Conservation (phyloP, 768 basidiomycete genomes). For the Candolleomyces efflorescens region DNA sequence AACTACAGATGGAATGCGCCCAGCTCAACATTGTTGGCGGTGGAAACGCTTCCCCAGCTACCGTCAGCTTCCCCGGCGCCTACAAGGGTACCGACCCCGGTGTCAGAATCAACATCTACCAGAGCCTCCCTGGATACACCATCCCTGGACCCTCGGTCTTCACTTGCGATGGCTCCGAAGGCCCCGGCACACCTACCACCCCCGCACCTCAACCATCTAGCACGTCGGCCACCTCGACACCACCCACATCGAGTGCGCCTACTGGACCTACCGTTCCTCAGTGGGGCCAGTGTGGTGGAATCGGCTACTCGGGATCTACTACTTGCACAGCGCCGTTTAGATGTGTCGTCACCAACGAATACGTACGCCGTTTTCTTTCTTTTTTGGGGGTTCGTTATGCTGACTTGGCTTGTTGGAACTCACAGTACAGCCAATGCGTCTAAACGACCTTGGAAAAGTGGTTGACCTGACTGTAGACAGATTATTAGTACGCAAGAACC, state of each 20-base stretch:
- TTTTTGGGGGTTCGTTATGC: too few species aligned
- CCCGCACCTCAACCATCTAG: slow-evolving; percentile 9
- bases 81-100: slow-evolving; percentile 44
- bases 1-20: slow-evolving; percentile 45
- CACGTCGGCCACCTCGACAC: background rate
- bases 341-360: slow-evolving; percentile 16
- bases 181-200: too few species aligned
- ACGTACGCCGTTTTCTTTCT: slow-evolving; percentile 11
- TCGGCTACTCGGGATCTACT: slow-evolving; percentile 13
- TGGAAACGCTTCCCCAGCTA: slow-evolving; percentile 33
- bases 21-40: slow-evolving; percentile 44
- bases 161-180: slow-evolving; percentile 24
- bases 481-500: too few species aligned
- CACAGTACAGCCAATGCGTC: slow-evolving; percentile 31
- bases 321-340: slow-evolving; percentile 19
- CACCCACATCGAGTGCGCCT: slow-evolving; percentile 15
- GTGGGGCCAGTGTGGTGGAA: slow-evolving; percentile 39
- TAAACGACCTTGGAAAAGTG: too few species aligned
- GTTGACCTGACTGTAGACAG: too few species aligned
- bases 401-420: background rate
- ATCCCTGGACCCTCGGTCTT: slow-evolving; percentile 39
- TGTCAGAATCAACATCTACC: slow-evolving; percentile 43
- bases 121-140: slow-evolving; percentile 30
- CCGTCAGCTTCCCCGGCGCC: slow-evolving; percentile 45
- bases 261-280: slow-evolving; percentile 26